A percentile compares a stretch with the other conserved stretches of the same genome.
phyloP scores from a whole-genome alignment of 1,284 basidiomycete species.

The Rhodotorula glutinis region DNA sequence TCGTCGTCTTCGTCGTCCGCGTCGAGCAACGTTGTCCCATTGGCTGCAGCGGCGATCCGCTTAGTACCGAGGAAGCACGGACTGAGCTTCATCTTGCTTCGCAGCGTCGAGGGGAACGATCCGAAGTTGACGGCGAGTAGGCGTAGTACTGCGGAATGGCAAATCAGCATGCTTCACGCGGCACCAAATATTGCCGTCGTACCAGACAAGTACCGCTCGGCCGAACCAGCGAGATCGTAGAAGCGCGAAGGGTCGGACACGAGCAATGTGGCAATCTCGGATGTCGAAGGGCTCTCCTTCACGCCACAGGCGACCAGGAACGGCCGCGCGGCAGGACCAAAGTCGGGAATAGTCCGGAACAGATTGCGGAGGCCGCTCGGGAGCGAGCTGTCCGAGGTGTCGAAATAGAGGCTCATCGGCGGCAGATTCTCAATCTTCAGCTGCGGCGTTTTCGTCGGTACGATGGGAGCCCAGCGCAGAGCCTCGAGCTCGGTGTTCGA shows the following conservation, averaged over 20 bases:
- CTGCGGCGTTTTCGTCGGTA: constrained; percentile 47
- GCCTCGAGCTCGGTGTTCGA: constrained; percentile 45
- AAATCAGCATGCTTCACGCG: not conserved
- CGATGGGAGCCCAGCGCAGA: constrained; percentile 48
- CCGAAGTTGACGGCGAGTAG: constrained; percentile 45
- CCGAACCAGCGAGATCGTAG: constrained; percentile 41
- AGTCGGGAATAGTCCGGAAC: constrained; percentile 81
- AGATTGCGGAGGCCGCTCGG: constrained; percentile 60
- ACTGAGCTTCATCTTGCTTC: constrained; percentile 43
- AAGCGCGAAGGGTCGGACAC: constrained; percentile 42
- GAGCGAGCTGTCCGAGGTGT: constrained; percentile 39
- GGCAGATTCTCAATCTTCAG: constrained; percentile 58
- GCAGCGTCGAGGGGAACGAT: constrained; percentile 30
- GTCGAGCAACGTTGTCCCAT: constrained; percentile 31
- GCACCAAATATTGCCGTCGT: not conserved
- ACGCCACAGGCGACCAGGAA: constrained; percentile 87
- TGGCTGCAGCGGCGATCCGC: constrained; percentile 33
- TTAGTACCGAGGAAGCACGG: constrained; percentile 49
- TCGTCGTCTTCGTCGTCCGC: constrained; percentile 45
- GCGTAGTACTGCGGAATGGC: constrained; percentile 41
- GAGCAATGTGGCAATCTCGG: constrained; percentile 57
- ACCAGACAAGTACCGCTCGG: constrained; percentile 42
- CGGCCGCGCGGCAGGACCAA: constrained; percentile 73
- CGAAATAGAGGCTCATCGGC: constrained; percentile 32
- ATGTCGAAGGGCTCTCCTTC: constrained; percentile 78